A percentile compares a stretch with the other conserved stretches of the same genome.
Conservation (phyloP, 148 eudicot species). For the Vaccinium darrowii region DNA sequence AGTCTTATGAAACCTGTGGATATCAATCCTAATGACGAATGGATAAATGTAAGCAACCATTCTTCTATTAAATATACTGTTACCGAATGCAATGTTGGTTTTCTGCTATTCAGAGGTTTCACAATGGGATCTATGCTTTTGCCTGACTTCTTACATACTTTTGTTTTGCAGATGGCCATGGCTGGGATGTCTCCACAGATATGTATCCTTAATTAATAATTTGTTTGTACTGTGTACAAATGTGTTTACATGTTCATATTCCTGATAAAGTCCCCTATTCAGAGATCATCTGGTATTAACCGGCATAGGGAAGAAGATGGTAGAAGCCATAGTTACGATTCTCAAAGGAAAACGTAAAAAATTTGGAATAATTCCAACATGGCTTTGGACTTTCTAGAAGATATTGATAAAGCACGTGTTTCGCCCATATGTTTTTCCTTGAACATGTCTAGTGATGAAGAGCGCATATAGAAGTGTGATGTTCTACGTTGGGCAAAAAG, state of each 20-base stretch:
- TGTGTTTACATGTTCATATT: neutral
- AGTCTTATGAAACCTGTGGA: constrained; percentile 94
- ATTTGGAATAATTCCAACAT: neutral
- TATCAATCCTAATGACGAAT: constrained; percentile 82
- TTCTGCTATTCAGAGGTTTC: neutral
- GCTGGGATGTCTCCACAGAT: constrained; percentile 81
- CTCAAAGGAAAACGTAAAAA: neutral
- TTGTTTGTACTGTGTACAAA: neutral
- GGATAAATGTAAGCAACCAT: constrained; percentile 73
- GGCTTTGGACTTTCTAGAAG: neutral
- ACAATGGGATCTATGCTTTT: neutral
- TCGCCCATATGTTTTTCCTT: constrained; percentile 35
- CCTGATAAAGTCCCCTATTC: neutral
- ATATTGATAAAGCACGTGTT: neutral
- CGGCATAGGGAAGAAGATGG: neutral
- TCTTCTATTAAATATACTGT: neutral
- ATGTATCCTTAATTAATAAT: constrained; percentile 79
- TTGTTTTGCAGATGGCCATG: constrained; percentile 71
- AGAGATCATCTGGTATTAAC: neutral
- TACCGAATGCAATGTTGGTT: neutral
- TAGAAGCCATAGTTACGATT: neutral
- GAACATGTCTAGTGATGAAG: constrained; percentile 71
- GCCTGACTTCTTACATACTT: constrained; percentile 4
- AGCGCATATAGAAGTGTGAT: constrained; percentile 84
- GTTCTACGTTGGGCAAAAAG: constrained; percentile 86